A percentile compares a stretch with the other conserved stretches of the same genome.
These are phyloP conservation scores for Termitomyces heimii DNA, from an alignment of 768 basidiomycete species.

Conservation along the genomic window DNA sequence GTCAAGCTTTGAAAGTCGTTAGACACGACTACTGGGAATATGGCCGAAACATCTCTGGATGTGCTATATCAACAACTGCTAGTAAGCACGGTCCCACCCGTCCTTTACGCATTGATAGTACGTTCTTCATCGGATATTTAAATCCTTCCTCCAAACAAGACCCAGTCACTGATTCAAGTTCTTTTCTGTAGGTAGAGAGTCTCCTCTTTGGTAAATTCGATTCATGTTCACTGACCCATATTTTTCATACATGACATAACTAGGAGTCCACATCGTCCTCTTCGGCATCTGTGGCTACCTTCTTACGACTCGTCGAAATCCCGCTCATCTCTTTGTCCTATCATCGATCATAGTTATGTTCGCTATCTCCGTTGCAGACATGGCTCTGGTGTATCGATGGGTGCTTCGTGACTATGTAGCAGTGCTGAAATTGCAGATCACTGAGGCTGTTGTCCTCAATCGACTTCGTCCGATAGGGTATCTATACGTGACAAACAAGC, in stretches of 20 bases:
- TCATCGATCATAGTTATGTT: not conserved
- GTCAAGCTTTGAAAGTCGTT: not conserved
- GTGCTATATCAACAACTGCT: too few species aligned
- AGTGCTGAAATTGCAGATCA: not conserved
- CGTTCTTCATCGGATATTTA: not conserved
- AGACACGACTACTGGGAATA: not conserved
- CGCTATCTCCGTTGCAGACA: not conserved
- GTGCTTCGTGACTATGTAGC: not conserved
- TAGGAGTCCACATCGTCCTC: slow-evolving; percentile 1
- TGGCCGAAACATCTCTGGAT: not conserved
- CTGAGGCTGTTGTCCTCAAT: not conserved
- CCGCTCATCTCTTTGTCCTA: not conserved
- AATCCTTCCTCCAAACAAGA: not conserved
- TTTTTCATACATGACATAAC: not conserved
- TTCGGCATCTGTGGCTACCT: not conserved
- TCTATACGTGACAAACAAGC: slow-evolving; percentile 1
- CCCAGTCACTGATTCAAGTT: not conserved
- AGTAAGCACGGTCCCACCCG: not conserved
- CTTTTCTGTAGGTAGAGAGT: not conserved
- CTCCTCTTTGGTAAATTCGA: not conserved
- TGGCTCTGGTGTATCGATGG: not conserved
- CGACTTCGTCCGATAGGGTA: not conserved
- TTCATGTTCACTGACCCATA: not conserved
- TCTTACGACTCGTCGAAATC: not conserved
- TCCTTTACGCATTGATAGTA: not conserved